phyloP scores from a whole-genome alignment of 2,329 filamentous ascomycete genomes.

The Ophiostoma angusticollis region DNA sequence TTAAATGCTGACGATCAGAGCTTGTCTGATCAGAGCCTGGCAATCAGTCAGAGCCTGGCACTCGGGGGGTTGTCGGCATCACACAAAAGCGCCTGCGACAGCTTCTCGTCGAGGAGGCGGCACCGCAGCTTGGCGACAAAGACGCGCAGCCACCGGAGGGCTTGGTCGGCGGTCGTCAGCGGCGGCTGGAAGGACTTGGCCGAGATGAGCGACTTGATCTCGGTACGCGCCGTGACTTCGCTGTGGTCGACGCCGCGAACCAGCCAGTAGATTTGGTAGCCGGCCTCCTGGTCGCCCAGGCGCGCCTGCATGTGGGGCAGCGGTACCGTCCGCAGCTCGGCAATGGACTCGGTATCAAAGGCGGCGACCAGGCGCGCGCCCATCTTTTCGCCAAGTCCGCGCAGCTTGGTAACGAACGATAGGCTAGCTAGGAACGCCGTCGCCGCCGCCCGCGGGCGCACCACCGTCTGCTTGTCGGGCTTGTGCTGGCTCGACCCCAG shows the following conservation, averaged over 20 bases:
- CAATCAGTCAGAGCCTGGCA: too few species aligned
- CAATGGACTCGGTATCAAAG: slow-evolving; percentile 70
- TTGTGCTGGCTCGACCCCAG: slow-evolving; percentile 85
- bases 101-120: slow-evolving; percentile 75
- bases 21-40: too few species aligned
- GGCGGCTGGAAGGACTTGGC: slow-evolving; percentile 87
- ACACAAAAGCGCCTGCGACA: slow-evolving; percentile 10
- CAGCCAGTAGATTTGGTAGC: slow-evolving; percentile 70
- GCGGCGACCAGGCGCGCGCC: slow-evolving; percentile 73
- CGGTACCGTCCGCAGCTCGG: slow-evolving; percentile 59
- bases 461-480: slow-evolving; percentile 87
- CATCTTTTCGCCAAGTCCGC: slow-evolving; percentile 88
- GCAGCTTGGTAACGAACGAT: slow-evolving; percentile 92
- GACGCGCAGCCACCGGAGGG: slow-evolving; percentile 73
- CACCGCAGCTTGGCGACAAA: slow-evolving; percentile 87
- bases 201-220: slow-evolving; percentile 95
- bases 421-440: slow-evolving; percentile 71
- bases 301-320: slow-evolving; percentile 65
- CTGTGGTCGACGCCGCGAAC: slow-evolving; percentile 77
- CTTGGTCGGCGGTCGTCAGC: slow-evolving; percentile 68
- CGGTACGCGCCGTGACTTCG: slow-evolving; percentile 80
- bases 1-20: too few species aligned
- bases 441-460: slow-evolving; percentile 69
- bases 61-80: too few species aligned
- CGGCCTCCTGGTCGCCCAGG: slow-evolving; percentile 65